Percentiles rank a stretch among this genome's conserved stretches.
These are phyloP conservation scores for Purshia tridentata DNA, from an alignment of 306 rosid genomes.

Conservation along the genomic window DNA sequence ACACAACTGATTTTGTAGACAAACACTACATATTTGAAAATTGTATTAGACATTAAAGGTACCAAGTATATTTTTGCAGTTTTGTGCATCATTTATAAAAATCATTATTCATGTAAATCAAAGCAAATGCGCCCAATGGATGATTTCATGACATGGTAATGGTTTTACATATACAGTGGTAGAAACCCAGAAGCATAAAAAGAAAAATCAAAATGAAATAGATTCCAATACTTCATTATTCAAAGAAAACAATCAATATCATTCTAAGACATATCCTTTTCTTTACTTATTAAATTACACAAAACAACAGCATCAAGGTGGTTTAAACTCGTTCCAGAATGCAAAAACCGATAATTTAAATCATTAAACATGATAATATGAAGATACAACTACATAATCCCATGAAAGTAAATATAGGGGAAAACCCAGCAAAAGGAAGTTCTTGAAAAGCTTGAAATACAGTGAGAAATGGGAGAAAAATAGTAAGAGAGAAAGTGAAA, in stretches of 20 bases:
- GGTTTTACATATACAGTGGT: neutral
- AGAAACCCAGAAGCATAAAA: neutral
- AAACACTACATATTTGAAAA: neutral
- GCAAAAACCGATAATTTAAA: neutral
- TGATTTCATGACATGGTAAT: neutral
- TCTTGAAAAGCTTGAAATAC: neutral
- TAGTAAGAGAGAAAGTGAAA: neutral
- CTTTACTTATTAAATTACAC: neutral
- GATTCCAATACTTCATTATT: neutral
- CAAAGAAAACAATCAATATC: neutral
- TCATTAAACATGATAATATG: neutral
- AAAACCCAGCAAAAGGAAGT: neutral
- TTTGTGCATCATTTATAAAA: neutral
- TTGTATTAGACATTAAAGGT: neutral
- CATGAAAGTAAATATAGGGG: neutral
- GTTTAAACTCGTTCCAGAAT: too few relatives aligned
- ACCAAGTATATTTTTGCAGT: neutral
- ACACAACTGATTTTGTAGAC: neutral
- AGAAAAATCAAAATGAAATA: neutral
- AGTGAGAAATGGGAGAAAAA: neutral
- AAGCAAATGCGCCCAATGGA: neutral
- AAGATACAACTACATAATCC: neutral
- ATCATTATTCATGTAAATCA: neutral
- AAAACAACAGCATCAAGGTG: neutral
- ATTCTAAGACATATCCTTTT: too few relatives aligned